Evolutionary conservation across 108 stramenopile species (phyloP).

Genomic region (Nannochloropsis gaditana): DNA sequence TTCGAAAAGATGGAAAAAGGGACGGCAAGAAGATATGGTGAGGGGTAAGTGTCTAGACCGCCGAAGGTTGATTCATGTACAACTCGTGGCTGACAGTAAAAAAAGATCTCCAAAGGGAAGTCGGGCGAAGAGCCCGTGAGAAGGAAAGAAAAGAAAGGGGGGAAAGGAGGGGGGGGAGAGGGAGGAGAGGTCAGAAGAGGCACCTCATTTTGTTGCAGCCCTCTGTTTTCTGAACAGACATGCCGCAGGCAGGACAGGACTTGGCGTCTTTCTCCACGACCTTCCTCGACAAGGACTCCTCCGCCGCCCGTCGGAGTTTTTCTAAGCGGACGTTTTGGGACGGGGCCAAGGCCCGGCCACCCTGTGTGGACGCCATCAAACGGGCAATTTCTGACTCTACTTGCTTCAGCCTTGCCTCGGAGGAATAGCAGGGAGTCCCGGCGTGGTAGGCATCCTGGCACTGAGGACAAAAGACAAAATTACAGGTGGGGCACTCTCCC

Average conservation of each 20-base stretch:
- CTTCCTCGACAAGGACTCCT: neutral
- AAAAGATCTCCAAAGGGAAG: no score
- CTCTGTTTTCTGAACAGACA: neutral
- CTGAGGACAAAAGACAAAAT: constrained; percentile 8
- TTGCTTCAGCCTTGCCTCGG: neutral
- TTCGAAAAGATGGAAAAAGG: neutral
- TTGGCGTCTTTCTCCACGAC: constrained; percentile 3
- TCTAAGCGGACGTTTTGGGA: neutral
- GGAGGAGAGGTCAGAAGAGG: neutral
- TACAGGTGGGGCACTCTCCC: neutral
- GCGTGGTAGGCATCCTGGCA: neutral
- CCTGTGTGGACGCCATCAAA: neutral
- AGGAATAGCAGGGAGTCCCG: neutral
- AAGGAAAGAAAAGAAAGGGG: neutral
- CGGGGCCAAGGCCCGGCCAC: neutral
- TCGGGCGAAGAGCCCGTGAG: no score
- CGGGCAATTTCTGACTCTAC: neutral
- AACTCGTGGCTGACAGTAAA: no score
- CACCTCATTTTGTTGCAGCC: constrained; percentile 11
- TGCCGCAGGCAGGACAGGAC: constrained; percentile 6
- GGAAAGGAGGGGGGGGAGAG: neutral
- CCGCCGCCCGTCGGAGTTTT: neutral
- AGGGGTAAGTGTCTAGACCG: neutral
- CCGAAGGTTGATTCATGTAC: neutral
- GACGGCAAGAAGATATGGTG: neutral